A percentile compares a stretch with the other conserved stretches of the same genome.
These are phyloP conservation scores for Didymella segeticola DNA, from an alignment of 2,329 filamentous ascomycete genomes.

Conservation along the genomic window DNA sequence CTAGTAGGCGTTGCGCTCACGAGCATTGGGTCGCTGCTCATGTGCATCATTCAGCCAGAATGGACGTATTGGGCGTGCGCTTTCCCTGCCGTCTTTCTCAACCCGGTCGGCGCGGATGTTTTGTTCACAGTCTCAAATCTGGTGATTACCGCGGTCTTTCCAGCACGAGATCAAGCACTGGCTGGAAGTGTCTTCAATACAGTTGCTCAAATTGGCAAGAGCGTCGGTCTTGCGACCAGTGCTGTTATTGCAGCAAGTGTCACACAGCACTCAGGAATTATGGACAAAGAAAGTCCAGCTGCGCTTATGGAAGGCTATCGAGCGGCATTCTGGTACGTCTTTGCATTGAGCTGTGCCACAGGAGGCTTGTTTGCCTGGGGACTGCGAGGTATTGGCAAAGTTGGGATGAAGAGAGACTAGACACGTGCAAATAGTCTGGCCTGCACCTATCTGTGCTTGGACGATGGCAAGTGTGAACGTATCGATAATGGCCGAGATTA, in stretches of 20 bases:
- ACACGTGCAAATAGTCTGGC: no score
- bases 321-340: constrained; percentile 53
- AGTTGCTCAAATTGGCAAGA: constrained; percentile 52
- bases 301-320: constrained; percentile 52
- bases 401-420: constrained; percentile 52
- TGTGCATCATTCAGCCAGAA: constrained; percentile 54
- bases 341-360: constrained; percentile 44
- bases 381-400: constrained; percentile 53
- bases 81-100: constrained; percentile 54
- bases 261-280: constrained; percentile 28
- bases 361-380: constrained; percentile 48
- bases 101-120: constrained; percentile 53
- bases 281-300: constrained; percentile 39
- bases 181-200: constrained; percentile 57
- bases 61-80: constrained; percentile 58
- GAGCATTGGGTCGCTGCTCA: constrained; percentile 50
- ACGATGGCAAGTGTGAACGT: background rate
- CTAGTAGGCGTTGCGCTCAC: constrained; percentile 38
- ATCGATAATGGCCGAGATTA: background rate
- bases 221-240: constrained; percentile 48
- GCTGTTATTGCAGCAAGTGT: constrained; percentile 48
- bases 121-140: constrained; percentile 55
- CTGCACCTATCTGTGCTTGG: no score
- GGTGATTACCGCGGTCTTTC: constrained; percentile 53
- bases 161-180: constrained; percentile 50